Conservation (phyloP, 164 flowering plant genomes). For the Kalanchoe fedtschenkoi region DNA sequence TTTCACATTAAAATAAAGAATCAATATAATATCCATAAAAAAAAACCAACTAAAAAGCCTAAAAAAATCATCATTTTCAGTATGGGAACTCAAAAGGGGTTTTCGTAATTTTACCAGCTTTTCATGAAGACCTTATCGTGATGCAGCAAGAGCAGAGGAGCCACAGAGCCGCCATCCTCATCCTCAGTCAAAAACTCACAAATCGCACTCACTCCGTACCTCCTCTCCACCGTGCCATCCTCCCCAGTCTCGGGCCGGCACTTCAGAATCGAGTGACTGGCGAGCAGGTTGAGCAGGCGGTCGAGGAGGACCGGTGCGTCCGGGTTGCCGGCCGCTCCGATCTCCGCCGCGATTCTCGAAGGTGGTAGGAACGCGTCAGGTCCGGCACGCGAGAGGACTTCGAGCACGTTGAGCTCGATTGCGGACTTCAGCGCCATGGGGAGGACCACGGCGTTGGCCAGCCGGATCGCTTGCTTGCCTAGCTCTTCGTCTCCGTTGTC, state of each 20-base stretch:
- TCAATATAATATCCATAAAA: background rate
- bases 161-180: background rate
- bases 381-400: slow-evolving; percentile 8
- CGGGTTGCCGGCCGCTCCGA: slow-evolving; percentile 13
- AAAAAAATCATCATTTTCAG: no score
- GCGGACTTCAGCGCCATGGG: slow-evolving; percentile 21
- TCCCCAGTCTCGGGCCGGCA: slow-evolving; percentile 6
- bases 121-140: background rate
- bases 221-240: background rate
- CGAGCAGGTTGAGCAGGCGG: slow-evolving; percentile 15
- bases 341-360: slow-evolving; percentile 12
- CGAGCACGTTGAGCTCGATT: slow-evolving; percentile 18
- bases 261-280: slow-evolving; percentile 13
- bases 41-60: no score
- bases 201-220: background rate
- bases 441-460: slow-evolving; percentile 13
- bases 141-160: background rate
- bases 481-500: no score
- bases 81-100: no score
- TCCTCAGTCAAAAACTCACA: background rate
- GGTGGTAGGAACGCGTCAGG: slow-evolving; percentile 13
- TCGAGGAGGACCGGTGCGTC: slow-evolving; percentile 16
- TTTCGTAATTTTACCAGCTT: background rate
- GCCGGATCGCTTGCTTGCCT: slow-evolving; percentile 10
- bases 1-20: no score